Base-by-base conservation (phyloP, 2,329 filamentous ascomycete species). In the Botrytis pseudocinerea region DNA sequence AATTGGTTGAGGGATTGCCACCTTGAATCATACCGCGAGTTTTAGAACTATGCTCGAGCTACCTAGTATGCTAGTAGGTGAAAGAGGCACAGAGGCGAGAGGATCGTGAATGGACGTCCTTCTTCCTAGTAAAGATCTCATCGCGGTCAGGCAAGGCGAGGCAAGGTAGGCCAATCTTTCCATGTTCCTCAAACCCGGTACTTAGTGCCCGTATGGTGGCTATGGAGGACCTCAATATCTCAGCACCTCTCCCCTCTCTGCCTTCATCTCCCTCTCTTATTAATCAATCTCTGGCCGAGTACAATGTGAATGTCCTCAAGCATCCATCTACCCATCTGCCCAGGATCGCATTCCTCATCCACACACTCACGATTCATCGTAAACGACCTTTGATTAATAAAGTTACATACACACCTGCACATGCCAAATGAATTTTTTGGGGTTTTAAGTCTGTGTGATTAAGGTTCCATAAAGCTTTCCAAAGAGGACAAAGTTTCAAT, bases 401-500 rank as follows among this genome's bases (percentile, higher is more conserved):
- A 38, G 32, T 61, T 25, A 16, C 59, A 61, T 25, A 61, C 32
- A 59, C 14, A 54, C 48, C n/a, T n/a, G 48, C 48, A 61, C 59
- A 61, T 61, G 32, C 32, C 32, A 25, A 38, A 14, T 61, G 9
- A 61, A 18, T 38, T 60, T 35, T 60, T 12, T 2, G 1, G 38
- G 38, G 57, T 38, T 42, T 62, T 10, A 18, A 8, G 28, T 22
- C 18, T 40, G 35, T 40, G 35, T 25, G 8, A 38, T 38, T 40
- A 40, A 25, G 7, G 46, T 54, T 69, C 46, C 32, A 42, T 59
- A 54, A 60, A 32, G 46, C 6, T 22, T 38, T 40, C 25, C 60
- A 20, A 32, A 61, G 44, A 61, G 25, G 68, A 59, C 40, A 22
- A 69, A 70, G 32, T 54, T 44, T 60, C 68, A 63, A 51, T 35